Conservation (phyloP, 306 rosid genomes). For the Quercus cerris region DNA sequence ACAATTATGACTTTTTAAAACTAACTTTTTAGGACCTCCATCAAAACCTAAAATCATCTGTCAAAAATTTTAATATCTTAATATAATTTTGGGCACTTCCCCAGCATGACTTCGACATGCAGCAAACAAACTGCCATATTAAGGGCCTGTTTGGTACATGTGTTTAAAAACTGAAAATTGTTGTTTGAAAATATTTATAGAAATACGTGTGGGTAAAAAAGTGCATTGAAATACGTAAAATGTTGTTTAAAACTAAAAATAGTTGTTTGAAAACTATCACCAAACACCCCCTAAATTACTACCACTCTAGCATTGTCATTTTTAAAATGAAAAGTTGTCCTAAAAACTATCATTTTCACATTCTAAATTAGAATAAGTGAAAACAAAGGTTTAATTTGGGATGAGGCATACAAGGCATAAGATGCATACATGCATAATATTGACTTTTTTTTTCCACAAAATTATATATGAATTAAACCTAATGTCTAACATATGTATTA, state of each 20-base stretch:
- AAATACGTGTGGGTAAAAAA: no score
- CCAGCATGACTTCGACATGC: neutral
- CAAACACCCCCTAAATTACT: no score
- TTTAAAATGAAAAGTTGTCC: neutral
- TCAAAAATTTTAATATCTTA: neutral
- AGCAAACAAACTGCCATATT: neutral
- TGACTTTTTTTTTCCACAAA: neutral
- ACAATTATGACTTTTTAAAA: conserved; percentile 1
- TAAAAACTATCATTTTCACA: neutral
- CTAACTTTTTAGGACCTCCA: neutral
- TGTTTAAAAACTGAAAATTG: no score
- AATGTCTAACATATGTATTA: neutral
- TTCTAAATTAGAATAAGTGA: neutral
- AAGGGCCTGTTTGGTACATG: no score
- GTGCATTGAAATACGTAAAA: no score
- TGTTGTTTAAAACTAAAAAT: no score
- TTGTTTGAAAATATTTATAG: no score
- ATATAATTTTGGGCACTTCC: neutral
- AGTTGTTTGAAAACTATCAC: no score
- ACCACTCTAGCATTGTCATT: neutral
- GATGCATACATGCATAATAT: neutral
- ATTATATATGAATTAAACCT: no score
- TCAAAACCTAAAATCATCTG: neutral
- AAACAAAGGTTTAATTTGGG: neutral
- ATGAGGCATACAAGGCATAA: neutral